Base-by-base conservation (phyloP, 2,329 filamentous ascomycete genomes). In the Aspergillus flavus region DNA sequence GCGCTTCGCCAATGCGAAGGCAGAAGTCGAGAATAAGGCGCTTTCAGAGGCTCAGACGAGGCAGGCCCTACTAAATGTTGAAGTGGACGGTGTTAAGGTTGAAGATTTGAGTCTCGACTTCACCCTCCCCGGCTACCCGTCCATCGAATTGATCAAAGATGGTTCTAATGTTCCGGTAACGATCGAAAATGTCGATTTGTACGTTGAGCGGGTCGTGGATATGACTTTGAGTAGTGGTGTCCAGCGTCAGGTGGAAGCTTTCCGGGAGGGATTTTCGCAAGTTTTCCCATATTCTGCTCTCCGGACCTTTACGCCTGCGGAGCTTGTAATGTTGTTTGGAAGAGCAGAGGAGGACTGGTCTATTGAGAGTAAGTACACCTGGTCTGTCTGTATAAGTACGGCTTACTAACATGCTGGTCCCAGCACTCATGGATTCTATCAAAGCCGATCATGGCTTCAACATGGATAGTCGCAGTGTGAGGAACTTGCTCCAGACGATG, bases 391-490 rank as follows among this genome's bases (percentile, higher is more conserved):
- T 32, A 14, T 23, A 41, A 19, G 6, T 4, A 53, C 21, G 19
- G 43, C 16, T 43, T 45, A 30, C 75, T 79, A 73, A 79, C 70
- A 63, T 69, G 30, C 1, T 30, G 66, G 59, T 32, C 64, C 54
- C 71, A 95, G 92, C 95, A 64, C 87, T 99, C 46, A 96, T 96
- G 87, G 95, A 99, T 75, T 97, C 94, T 0, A 94, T 99, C 82
- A 99, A 99, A 81, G 95, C 95, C 32, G 95, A 99, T 72, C 95
- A 99, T 75, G 95, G 95, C 10, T 99, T 92, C 83, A 99, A 98
- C 72, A 95, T 99, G 87, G 95, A 99, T 76, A 98, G 94, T 83
- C 92, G 90, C 81, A 97, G 91, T 73, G 93, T 99, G 55, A 93
- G 90, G 72, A 98, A 99, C 72, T 78, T 99, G 68, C 84, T 99